phyloP scores from a whole-genome alignment of 148 eudicot species.

The Arbutus unedo region DNA sequence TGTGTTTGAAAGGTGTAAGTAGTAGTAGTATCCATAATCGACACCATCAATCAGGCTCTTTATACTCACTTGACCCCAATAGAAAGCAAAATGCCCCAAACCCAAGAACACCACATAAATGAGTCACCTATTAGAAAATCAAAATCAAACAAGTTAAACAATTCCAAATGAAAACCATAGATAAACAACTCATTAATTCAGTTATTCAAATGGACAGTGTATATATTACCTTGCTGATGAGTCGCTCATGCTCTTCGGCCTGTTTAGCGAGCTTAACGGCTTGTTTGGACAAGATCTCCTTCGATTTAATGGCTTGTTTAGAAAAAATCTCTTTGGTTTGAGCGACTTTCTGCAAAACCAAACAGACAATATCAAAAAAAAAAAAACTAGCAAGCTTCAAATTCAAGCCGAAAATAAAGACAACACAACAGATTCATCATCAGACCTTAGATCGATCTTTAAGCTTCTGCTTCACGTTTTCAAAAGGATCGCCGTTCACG shows the following conservation, averaged over 20 bases:
- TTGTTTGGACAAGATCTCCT: slow-evolving; percentile 86
- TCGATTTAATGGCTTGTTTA: slow-evolving; percentile 53
- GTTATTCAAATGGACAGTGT: not conserved
- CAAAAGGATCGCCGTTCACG: slow-evolving; percentile 48
- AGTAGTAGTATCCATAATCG: not conserved
- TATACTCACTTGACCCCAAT: slow-evolving; percentile 88
- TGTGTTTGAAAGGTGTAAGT: no score
- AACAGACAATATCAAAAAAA: slow-evolving; percentile 4
- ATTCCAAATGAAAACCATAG: not conserved
- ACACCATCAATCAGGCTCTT: not conserved
- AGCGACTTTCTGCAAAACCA: slow-evolving; percentile 59
- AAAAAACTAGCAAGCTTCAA: not conserved
- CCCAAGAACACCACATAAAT: slow-evolving; percentile 84
- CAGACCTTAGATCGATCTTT: slow-evolving; percentile 65
- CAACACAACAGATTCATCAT: not conserved
- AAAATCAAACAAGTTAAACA: not conserved
- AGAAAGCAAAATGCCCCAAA: slow-evolving; percentile 95
- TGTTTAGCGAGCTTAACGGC: slow-evolving; percentile 82
- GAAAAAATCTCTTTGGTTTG: slow-evolving; percentile 65
- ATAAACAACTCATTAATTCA: slow-evolving; percentile 9
- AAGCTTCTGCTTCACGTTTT: slow-evolving; percentile 44
- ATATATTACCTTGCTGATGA: slow-evolving; percentile 71
- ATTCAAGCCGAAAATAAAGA: slow-evolving; percentile 8
- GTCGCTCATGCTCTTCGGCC: slow-evolving; percentile 91
- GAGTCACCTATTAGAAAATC: slow-evolving; percentile 56